Evolutionary conservation across 805 yeast species (phyloP).

Genomic region (Tetrapisispora iriomotensis): DNA sequence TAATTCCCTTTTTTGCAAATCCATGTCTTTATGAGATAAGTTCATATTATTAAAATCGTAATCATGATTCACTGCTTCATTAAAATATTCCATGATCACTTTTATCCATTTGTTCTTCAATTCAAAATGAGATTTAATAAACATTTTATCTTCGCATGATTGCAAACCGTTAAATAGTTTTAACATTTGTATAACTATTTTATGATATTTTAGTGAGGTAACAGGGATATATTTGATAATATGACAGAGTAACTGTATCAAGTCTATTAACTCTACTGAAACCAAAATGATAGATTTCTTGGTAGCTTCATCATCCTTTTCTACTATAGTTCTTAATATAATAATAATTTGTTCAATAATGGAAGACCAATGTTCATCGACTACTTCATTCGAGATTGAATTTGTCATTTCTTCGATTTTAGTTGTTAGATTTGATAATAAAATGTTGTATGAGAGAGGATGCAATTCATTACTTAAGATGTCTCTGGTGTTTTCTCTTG

Average conservation of each 20-base stretch:
- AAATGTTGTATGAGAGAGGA: slow-evolving; percentile 40
- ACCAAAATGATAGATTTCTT: slow-evolving; percentile 17
- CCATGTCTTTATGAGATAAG: slow-evolving; percentile 25
- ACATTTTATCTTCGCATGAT: slow-evolving; percentile 14
- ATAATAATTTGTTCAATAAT: slow-evolving; percentile 37
- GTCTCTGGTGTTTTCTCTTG: slow-evolving; percentile 62
- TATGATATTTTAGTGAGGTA: slow-evolving; percentile 13
- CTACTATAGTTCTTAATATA: slow-evolving; percentile 32
- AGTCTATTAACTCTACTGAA: slow-evolving; percentile 24
- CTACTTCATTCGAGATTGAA: slow-evolving; percentile 14
- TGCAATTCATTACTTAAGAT: slow-evolving; percentile 54
- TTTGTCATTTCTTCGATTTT: slow-evolving; percentile 16
- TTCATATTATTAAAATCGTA: slow-evolving; percentile 20
- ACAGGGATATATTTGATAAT: slow-evolving; percentile 13
- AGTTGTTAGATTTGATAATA: slow-evolving; percentile 35
- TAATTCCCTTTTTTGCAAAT: slow-evolving; percentile 30
- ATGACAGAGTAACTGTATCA: slow-evolving; percentile 23
- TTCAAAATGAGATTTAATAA: slow-evolving; percentile 35
- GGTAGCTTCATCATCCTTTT: slow-evolving; percentile 20
- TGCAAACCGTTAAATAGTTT: slow-evolving; percentile 20
- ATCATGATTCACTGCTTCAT: slow-evolving; percentile 36
- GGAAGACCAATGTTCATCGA: slow-evolving; percentile 17
- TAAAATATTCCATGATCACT: slow-evolving; percentile 41
- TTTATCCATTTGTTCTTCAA: slow-evolving; percentile 40
- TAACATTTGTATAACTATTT: slow-evolving; percentile 21